Evolutionary conservation across 2,329 filamentous ascomycete species (phyloP).

Genomic region (Fusarium caatingaense): DNA sequence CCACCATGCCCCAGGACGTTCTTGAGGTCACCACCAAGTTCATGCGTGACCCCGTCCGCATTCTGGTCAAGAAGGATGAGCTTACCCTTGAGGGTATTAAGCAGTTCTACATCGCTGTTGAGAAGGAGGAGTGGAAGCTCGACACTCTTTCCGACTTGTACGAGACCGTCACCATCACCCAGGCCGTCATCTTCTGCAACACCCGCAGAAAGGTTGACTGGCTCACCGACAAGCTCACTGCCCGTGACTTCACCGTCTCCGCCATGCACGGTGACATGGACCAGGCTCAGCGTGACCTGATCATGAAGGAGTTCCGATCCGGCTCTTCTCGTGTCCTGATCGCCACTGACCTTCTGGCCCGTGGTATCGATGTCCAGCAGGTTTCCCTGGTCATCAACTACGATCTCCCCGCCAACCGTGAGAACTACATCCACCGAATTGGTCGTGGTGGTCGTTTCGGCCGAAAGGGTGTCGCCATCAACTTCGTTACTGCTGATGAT

Average conservation of each 20-base stretch:
- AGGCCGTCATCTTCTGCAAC: slow-evolving; percentile 99
- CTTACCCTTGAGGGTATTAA: slow-evolving; percentile 99
- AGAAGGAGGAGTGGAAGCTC: slow-evolving; percentile 99
- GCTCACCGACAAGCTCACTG: slow-evolving; percentile 99
- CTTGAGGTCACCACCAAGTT: slow-evolving; percentile 99
- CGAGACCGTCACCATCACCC: slow-evolving; percentile 99
- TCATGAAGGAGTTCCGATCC: slow-evolving; percentile 99
- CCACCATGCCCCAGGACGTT: slow-evolving; percentile 99
- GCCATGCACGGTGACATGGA: slow-evolving; percentile 99
- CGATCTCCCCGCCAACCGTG: slow-evolving; percentile 96
- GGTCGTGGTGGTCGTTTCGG: slow-evolving; percentile 99
- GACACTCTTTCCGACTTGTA: slow-evolving; percentile 99
- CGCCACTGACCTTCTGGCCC: slow-evolving; percentile 95
- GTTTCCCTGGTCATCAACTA: slow-evolving; percentile 99
- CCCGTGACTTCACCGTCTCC: slow-evolving; percentile 98
- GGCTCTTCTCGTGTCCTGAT: slow-evolving; percentile 98
- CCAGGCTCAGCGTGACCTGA: slow-evolving; percentile 95
- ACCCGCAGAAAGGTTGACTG: slow-evolving; percentile 99
- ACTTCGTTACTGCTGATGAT: slow-evolving; percentile 99
- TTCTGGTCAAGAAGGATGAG: slow-evolving; percentile 99
- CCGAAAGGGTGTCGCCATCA: slow-evolving; percentile 99
- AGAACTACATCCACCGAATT: slow-evolving; percentile 99
- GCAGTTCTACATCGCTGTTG: slow-evolving; percentile 99
- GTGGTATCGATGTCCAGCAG: slow-evolving; percentile 99
- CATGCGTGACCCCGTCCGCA: slow-evolving; percentile 99